These are phyloP conservation scores for Hordeum marinum DNA, from an alignment of 176 grass and related monocot genomes.

Conservation along the genomic window DNA sequence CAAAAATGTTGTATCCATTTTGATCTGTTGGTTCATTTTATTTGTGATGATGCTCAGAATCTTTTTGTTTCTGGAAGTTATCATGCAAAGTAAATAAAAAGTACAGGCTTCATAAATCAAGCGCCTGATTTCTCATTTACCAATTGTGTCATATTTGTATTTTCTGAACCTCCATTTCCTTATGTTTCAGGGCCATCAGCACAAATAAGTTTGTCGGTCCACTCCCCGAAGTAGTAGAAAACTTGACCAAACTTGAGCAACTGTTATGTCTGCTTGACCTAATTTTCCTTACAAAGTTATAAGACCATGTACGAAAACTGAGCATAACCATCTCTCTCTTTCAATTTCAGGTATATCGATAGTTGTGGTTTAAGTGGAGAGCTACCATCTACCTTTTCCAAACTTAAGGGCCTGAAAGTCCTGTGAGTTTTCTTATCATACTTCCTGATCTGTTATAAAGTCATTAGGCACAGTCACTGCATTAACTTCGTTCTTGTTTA, in stretches of 20 bases:
- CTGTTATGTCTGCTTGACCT: constrained; percentile 23
- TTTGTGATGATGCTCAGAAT: neutral
- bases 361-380: constrained; percentile 45
- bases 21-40: neutral
- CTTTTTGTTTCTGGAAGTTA: neutral
- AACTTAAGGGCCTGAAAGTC: constrained; percentile 7
- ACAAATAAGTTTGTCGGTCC: constrained; percentile 43
- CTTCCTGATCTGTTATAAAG: neutral
- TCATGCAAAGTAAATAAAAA: neutral
- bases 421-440: constrained; percentile 23
- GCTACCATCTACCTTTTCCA: constrained; percentile 30
- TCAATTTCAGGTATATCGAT: constrained; percentile 32
- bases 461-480: neutral
- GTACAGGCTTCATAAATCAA: neutral
- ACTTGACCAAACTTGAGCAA: constrained; percentile 33
- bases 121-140: neutral
- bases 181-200: constrained; percentile 23
- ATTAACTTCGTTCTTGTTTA: neutral
- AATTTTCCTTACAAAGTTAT: neutral
- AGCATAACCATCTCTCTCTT: neutral
- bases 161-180: neutral
- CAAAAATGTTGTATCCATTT: neutral
- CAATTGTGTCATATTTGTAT: neutral
- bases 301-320: neutral
- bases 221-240: constrained; percentile 43